Percentiles rank a stretch among this genome's conserved stretches.
phyloP scores from a whole-genome alignment of 2,329 filamentous ascomycete species.

The Colletotrichum horii region DNA sequence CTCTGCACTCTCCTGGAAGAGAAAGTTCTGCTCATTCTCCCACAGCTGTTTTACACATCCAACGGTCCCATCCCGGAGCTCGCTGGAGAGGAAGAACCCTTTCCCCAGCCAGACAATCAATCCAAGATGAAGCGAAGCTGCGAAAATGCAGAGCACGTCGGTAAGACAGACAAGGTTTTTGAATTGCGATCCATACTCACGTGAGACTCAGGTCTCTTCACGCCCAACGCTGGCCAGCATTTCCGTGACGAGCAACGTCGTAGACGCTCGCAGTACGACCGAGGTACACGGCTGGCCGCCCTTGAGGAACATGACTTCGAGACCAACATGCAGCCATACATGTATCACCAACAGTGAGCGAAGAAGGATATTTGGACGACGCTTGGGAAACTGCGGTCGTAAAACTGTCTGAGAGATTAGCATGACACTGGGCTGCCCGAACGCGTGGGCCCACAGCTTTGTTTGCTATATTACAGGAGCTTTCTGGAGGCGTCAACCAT shows the following conservation, averaged over 20 bases:
- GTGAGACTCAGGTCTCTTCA: slow-evolving; percentile 70
- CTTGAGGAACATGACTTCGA: slow-evolving; percentile 67
- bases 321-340: slow-evolving; percentile 40
- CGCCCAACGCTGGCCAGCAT: slow-evolving; percentile 77
- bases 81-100: slow-evolving; percentile 74
- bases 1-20: neutral
- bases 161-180: slow-evolving; percentile 49
- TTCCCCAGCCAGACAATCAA: slow-evolving; percentile 81
- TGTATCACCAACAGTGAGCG: slow-evolving; percentile 8
- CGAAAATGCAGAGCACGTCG: slow-evolving; percentile 85
- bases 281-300: slow-evolving; percentile 76
- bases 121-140: slow-evolving; percentile 88
- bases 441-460: slow-evolving; percentile 1
- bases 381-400: neutral
- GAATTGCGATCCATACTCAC: neutral
- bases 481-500: slow-evolving; percentile 10
- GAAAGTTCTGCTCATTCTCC: neutral
- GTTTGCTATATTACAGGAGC: slow-evolving; percentile 18
- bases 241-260: slow-evolving; percentile 78
- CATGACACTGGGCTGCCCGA: neutral
- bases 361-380: slow-evolving; percentile 10
- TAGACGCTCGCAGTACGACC: slow-evolving; percentile 79
- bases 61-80: slow-evolving; percentile 54
- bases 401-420: neutral
- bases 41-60: slow-evolving; percentile 57